phyloP scores from a whole-genome alignment of 2,329 filamentous ascomycete species.

The Colletotrichum sp. region DNA sequence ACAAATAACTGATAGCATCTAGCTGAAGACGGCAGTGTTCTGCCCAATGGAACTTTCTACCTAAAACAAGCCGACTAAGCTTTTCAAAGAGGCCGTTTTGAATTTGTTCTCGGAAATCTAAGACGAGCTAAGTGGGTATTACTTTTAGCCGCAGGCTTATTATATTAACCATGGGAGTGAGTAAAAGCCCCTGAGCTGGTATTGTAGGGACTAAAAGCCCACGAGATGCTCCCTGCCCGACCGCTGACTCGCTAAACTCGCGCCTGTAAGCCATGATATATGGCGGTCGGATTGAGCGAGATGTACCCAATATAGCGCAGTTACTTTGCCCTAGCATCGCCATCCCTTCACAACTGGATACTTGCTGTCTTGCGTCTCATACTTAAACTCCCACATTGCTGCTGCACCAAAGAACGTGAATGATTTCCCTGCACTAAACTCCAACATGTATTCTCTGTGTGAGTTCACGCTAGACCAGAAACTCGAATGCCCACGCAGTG shows the following conservation, averaged over 20 bases:
- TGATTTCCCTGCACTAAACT: not conserved
- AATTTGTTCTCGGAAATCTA: not conserved
- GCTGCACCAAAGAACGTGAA: not conserved
- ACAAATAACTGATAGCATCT: not conserved
- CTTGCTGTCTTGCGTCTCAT: not conserved
- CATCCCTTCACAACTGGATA: not conserved
- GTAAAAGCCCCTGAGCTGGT: not conserved
- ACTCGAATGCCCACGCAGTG: not conserved
- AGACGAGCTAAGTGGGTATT: not conserved
- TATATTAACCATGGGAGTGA: not conserved
- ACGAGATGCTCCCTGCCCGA: not conserved
- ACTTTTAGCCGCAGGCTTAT: not conserved
- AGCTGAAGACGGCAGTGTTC: not conserved
- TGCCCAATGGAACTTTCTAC: not conserved
- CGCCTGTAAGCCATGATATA: not conserved
- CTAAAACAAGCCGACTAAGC: not conserved
- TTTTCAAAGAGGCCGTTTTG: not conserved
- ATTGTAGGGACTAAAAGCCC: not conserved
- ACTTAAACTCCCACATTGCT: not conserved
- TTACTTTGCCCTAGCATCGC: not conserved
- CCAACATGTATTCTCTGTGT: not conserved
- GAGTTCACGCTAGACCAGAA: not conserved
- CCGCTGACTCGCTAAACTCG: not conserved
- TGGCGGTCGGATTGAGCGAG: not conserved
- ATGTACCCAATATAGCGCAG: not conserved